These are phyloP conservation scores for Colletotrichum chlorophyti DNA, from an alignment of 2,329 filamentous ascomycete genomes.

Conservation along the genomic window DNA sequence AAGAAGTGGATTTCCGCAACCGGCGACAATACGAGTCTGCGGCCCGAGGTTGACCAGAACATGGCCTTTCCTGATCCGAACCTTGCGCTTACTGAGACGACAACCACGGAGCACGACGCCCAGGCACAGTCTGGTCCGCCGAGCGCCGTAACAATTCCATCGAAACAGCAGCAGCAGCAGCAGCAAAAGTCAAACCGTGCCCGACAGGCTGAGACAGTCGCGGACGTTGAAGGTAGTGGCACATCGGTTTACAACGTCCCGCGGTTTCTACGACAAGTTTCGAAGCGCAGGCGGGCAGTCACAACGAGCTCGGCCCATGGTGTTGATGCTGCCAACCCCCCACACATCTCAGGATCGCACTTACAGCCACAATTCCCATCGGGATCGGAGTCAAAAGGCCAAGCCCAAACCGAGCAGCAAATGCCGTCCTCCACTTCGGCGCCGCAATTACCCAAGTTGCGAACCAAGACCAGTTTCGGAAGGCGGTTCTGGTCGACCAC, in stretches of 20 bases:
- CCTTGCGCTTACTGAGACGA: not conserved
- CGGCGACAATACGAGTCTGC: not conserved
- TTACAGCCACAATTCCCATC: not conserved
- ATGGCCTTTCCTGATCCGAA: not conserved
- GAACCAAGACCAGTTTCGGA: constrained; percentile 21
- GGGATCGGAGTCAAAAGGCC: not conserved
- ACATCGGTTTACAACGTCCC: constrained; percentile 3
- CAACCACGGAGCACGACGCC: not conserved
- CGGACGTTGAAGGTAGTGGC: not conserved
- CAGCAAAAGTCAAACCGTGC: no score
- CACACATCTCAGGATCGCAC: not conserved
- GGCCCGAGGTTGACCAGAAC: not conserved
- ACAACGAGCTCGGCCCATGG: not conserved
- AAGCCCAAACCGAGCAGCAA: not conserved
- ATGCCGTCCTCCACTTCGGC: not conserved
- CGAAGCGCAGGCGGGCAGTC: not conserved
- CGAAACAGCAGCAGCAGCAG: not conserved
- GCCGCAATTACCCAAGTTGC: constrained; percentile 16
- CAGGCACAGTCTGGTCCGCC: constrained; percentile 1
- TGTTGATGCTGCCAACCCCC: not conserved
- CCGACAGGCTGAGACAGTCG: constrained; percentile 10
- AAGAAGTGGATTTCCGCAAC: not conserved
- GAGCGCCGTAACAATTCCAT: constrained; percentile 6
- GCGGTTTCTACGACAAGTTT: constrained; percentile 12
- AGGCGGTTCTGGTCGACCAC: constrained; percentile 29